phyloP scores from a whole-genome alignment of 176 grass and related monocot genomes.

The Pharus latifolius region DNA sequence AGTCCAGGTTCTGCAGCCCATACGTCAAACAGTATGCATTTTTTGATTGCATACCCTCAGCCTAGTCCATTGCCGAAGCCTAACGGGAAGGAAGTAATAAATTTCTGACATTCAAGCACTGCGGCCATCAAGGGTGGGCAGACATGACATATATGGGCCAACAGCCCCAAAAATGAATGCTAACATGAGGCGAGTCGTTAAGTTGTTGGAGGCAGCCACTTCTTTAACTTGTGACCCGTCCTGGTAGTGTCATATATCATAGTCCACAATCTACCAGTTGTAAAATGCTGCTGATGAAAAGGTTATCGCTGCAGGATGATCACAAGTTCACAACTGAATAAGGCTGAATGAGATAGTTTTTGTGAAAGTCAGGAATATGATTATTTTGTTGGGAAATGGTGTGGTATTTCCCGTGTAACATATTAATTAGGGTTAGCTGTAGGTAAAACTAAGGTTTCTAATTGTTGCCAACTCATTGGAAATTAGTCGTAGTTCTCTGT shows the following conservation, averaged over 20 bases:
- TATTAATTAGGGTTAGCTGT: slow-evolving; percentile 35
- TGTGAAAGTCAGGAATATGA: slow-evolving; percentile 27
- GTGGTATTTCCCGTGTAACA: slow-evolving; percentile 29
- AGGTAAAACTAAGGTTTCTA: slow-evolving; percentile 26
- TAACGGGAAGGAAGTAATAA: slow-evolving; percentile 34
- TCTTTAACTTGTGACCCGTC: background rate
- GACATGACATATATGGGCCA: background rate
- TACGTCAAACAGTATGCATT: slow-evolving; percentile 25
- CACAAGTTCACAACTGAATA: background rate
- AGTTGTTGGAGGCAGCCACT: background rate
- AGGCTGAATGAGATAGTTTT: background rate
- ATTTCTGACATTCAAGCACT: slow-evolving; percentile 15
- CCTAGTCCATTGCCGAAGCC: slow-evolving; percentile 36
- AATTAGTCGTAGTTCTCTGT: slow-evolving; percentile 1
- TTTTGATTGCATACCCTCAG: slow-evolving; percentile 10
- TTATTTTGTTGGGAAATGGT: slow-evolving; percentile 4
- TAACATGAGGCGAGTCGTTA: background rate
- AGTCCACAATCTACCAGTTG: background rate
- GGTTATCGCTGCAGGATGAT: background rate
- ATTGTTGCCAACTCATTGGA: slow-evolving; percentile 15
- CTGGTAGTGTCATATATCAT: background rate
- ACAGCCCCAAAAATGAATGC: background rate
- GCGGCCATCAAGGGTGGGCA: background rate
- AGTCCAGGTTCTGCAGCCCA: slow-evolving; percentile 34
- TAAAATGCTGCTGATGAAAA: slow-evolving; percentile 11